A percentile compares a stretch with the other conserved stretches of the same genome.
Conservation (phyloP, 148 eudicot species). For the Fagopyrum esculentum region DNA sequence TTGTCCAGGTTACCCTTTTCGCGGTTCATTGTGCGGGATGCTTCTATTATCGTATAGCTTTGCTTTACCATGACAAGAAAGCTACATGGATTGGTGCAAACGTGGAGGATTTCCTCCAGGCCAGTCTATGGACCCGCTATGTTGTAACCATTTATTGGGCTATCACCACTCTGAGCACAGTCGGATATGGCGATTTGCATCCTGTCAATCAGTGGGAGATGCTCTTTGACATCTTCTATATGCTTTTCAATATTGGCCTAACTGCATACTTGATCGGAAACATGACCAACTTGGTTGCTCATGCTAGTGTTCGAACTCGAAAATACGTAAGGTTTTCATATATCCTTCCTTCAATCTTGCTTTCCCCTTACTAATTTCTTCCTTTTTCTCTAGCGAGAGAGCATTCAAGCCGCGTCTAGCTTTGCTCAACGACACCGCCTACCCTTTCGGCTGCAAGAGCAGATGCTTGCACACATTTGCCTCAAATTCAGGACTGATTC, state of each 20-base stretch:
- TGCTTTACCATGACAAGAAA: conserved; percentile 38
- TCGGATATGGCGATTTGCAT: conserved; percentile 86
- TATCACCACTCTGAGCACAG: conserved; percentile 75
- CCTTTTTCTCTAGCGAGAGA: conserved; percentile 46
- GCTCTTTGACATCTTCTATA: conserved; percentile 66
- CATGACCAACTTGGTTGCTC: conserved; percentile 92
- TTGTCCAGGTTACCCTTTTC: conserved; percentile 60
- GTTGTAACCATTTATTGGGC: conserved; percentile 80
- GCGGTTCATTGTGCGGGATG: conserved; percentile 85
- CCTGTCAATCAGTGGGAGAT: conserved; percentile 65
- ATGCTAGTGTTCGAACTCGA: conserved; percentile 73
- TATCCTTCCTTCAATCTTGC: not conserved
- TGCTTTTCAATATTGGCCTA: conserved; percentile 84
- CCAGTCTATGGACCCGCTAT: conserved; percentile 62
- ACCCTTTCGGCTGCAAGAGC: conserved; percentile 67
- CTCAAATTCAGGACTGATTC: conserved; percentile 68
- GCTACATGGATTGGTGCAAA: conserved; percentile 70
- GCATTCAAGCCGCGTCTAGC: conserved; percentile 76
- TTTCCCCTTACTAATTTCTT: not conserved
- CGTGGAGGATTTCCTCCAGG: conserved; percentile 31
- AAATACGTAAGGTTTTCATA: conserved; percentile 42
- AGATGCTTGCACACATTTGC: conserved; percentile 83
- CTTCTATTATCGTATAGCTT: conserved; percentile 65
- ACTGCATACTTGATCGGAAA: conserved; percentile 83
- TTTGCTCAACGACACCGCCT: conserved; percentile 72